phyloP scores from a whole-genome alignment of 495 filamentous ascomycete genomes.

The Usnea hakonensis region DNA sequence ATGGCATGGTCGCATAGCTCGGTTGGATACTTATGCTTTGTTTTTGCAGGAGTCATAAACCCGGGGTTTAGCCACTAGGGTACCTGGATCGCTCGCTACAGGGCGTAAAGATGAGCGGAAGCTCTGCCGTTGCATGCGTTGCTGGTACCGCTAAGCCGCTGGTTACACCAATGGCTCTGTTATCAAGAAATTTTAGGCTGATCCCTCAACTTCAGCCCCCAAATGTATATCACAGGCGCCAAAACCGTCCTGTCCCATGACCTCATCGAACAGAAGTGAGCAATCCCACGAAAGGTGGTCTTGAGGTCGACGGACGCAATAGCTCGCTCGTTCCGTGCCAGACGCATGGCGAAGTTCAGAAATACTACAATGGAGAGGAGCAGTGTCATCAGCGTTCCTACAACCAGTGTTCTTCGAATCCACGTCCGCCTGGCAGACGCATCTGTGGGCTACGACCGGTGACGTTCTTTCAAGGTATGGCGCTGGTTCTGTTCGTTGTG shows the following conservation, averaged over 20 bases:
- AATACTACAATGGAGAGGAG: not conserved
- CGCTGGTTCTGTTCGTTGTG: not conserved
- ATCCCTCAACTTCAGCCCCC: no score
- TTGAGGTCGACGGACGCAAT: not conserved
- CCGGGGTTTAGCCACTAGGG: no score
- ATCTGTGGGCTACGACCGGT: not conserved
- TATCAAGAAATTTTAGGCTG: no score
- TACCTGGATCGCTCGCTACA: no score
- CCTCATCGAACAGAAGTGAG: not conserved
- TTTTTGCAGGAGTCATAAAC: no score
- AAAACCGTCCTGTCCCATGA: not conserved
- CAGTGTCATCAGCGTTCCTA: not conserved
- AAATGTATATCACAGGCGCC: no score
- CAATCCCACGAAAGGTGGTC: not conserved
- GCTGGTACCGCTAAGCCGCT: no score
- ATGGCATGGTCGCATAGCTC: no score
- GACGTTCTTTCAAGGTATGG: not conserved
- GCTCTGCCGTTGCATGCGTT: no score
- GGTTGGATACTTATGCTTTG: no score
- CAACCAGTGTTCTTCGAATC: not conserved
- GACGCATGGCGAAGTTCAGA: not conserved
- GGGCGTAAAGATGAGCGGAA: no score
- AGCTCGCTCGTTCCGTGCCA: not conserved
- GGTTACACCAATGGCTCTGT: no score
- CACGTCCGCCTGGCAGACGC: not conserved